phyloP scores from a whole-genome alignment of 306 rosid species.

The Fragaria ananassa region DNA sequence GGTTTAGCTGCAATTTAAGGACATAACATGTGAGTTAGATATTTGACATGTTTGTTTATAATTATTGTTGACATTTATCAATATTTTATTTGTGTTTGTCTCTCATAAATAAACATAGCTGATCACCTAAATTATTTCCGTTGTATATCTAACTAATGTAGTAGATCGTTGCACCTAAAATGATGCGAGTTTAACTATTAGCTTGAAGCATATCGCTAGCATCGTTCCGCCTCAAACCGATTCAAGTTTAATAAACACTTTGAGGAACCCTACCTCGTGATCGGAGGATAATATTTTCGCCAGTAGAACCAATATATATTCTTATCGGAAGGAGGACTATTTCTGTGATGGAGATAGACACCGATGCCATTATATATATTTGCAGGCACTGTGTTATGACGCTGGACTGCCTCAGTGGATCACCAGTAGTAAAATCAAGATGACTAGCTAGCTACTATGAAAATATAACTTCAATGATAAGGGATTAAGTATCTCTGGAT shows the following conservation, averaged over 20 bases:
- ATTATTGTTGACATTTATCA: too few relatives aligned
- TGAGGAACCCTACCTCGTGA: not conserved
- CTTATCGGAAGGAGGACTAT: slow-evolving; percentile 11
- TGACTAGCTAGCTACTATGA: not conserved
- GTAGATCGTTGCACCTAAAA: not conserved
- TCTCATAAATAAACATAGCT: too few relatives aligned
- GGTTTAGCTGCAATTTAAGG: too few relatives aligned
- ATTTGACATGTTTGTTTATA: too few relatives aligned
- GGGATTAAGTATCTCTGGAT: not conserved
- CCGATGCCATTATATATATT: not conserved
- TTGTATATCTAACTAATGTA: too few relatives aligned
- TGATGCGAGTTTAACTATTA: not conserved
- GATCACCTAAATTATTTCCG: too few relatives aligned
- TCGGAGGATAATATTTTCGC: not conserved
- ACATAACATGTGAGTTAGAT: too few relatives aligned
- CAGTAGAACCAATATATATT: not conserved
- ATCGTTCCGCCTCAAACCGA: too few relatives aligned
- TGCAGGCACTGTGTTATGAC: not conserved
- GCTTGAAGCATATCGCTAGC: too few relatives aligned
- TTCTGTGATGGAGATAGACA: not conserved
- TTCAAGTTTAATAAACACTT: not conserved
- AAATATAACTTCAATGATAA: not conserved
- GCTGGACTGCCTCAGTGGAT: not conserved
- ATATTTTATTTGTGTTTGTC: too few relatives aligned
- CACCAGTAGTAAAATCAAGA: not conserved